Evolutionary conservation across 306 rosid species (phyloP).

Genomic region (Heteromeles arbutifolia): DNA sequence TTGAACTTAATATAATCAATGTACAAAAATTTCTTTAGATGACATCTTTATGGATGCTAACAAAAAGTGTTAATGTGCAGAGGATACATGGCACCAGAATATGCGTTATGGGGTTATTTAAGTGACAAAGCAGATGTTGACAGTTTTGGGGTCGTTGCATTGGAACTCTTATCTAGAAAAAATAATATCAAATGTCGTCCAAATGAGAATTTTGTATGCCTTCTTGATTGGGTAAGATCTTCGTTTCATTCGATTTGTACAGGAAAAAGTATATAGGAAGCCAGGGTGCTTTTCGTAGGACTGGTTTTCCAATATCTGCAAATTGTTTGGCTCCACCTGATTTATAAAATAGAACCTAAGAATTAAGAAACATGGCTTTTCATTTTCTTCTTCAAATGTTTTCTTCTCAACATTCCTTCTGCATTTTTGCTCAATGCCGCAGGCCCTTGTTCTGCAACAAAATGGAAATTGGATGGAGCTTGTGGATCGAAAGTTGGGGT

Average conservation of each 20-base stretch:
- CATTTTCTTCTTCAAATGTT: too few relatives aligned
- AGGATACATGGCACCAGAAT: slow-evolving; percentile 70
- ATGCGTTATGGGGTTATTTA: slow-evolving; percentile 57
- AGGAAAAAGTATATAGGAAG: background rate
- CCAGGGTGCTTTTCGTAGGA: background rate
- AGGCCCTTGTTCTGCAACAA: slow-evolving; percentile 25
- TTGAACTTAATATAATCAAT: too few relatives aligned
- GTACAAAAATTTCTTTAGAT: too few relatives aligned
- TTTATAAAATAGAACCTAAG: too few relatives aligned
- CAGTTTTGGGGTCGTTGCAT: slow-evolving; percentile 52
- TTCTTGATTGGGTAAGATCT: slow-evolving; percentile 47
- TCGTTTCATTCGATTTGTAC: background rate
- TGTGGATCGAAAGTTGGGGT: slow-evolving; percentile 50
- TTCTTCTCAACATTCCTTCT: background rate
- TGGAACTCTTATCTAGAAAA: slow-evolving; percentile 48
- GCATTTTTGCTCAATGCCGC: slow-evolving; percentile 7
- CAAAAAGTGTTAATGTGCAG: slow-evolving; percentile 24
- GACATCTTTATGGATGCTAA: background rate
- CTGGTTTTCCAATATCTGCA: too few relatives aligned
- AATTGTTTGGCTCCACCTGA: too few relatives aligned
- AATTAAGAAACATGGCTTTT: too few relatives aligned
- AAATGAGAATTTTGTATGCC: slow-evolving; percentile 50
- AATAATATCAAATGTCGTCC: slow-evolving; percentile 37
- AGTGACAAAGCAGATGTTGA: slow-evolving; percentile 59
- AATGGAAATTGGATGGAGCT: slow-evolving; percentile 29